Base-by-base conservation (phyloP, 129 eudicot species). In the Ambrosia trifida region DNA sequence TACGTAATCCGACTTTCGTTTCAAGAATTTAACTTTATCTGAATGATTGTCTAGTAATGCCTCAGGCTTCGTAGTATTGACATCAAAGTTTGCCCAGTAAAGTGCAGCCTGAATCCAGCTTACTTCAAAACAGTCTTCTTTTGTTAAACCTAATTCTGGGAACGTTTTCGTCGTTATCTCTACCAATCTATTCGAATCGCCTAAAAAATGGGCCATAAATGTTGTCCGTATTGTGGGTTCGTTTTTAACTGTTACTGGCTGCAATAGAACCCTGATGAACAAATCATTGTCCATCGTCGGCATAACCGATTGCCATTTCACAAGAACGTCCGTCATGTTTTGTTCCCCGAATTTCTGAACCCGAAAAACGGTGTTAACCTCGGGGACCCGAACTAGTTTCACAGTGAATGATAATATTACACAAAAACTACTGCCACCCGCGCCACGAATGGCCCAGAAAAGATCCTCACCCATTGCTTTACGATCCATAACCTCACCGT, bases 1-100 rank as follows among this genome's bases (percentile, higher is more conserved):
- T 0, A 79, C 78, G 45, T 75, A 83, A 52, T 83, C 87, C 1
- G 87, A 74, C 69, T 71, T 79, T 11, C 83, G 75, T 74, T 83
- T 79, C 49, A 83, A 71, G 19, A 47, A 83, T 4, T 64, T 75
- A 5, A 40, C 44, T 6, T 1, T 40, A 50, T 73, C 0, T 20
- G 73, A 2, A 63, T 49, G n/a, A 35, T 62, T 14, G 4, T 50
- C 30, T 0, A 83, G 65, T 8, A 83, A 60, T 2, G 33, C 31
- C 16, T 79, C 43, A 0, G 46, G 56, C 13, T 70, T 10, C 4
- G 81, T 65, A 0, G 45, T 74, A 14, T 74, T 79, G 17, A 18
- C 12, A 49, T 77, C 81, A 3, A 52, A 41, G 18, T 71, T 52
- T 1, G 72, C 50, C 72, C 72, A 79, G 2, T 58, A 79, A 51